Evolutionary conservation across 305 asterid species (phyloP), one percentile per base, ranked within the genome.

Genomic region (Fraxinus dipetala): DNA sequence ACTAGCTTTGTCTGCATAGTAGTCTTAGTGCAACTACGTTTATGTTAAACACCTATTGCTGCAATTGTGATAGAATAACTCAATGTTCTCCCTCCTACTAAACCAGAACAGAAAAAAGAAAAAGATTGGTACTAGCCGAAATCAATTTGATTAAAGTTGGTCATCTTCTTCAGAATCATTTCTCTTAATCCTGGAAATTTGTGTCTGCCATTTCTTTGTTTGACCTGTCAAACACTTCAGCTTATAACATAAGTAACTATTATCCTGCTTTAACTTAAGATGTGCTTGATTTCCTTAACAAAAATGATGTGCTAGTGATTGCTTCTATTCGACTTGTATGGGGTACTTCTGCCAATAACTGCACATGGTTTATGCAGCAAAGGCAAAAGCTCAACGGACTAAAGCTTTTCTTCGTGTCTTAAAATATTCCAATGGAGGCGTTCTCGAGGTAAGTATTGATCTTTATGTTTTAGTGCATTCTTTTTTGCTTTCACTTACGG

Each of bases 401-500:
- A 91, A 89, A 90, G 97, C 93, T 84, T 93, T 94, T 89, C 96
- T 95, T 20, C 98, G 92, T 81, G 99, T 95, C 79, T 82, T 95
- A 72, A 95, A 95, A 59, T 92, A 95, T 91, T 94, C 99, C 22
- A 89, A 87, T 78, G 99, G 98, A 75, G 98, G 97, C 74, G 92
- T 93, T 90, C 98, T 95, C 80, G 98, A 95, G 92, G 99, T 94
- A 81, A 83, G 80, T 84, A 74, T 74, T 74, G 40, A 72, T 10
- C 79, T n/a, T 22, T 51, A 20, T 40, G n/a, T 48, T 74, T 22
- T 78, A 69, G 0, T 75, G 80, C 61, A 9, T 14, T 72, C 24
- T 48, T 28, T 35, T 22, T 69, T 20, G 54, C 56, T 30, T 34
- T 10, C 35, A 10, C 11, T 22, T 85, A 28, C 20, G 1, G 11